A percentile compares a stretch with the other conserved stretches of the same genome.
phyloP scores from a whole-genome alignment of 345 rosid genomes.

The Corchorus olitorius region DNA sequence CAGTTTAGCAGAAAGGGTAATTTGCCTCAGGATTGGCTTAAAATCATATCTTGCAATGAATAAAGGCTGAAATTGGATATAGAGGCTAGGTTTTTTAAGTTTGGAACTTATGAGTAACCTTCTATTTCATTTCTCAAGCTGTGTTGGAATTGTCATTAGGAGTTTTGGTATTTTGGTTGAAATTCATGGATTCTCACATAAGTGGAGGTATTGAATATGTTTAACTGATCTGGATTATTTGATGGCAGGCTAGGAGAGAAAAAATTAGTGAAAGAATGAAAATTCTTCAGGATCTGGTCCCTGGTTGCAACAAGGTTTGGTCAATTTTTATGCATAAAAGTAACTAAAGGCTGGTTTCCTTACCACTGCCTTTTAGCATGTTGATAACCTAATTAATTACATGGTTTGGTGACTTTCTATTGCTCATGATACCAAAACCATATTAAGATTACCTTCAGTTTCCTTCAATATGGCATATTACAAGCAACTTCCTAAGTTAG shows the following conservation, averaged over 20 bases:
- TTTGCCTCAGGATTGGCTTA: slow-evolving; percentile 24
- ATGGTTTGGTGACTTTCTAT: not conserved
- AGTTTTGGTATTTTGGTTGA: not conserved
- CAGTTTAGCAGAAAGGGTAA: slow-evolving; percentile 96
- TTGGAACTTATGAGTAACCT: not conserved
- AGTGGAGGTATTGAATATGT: slow-evolving; percentile 1
- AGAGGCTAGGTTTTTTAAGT: not conserved
- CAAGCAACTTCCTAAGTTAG: slow-evolving; percentile 11
- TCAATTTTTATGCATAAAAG: not conserved
- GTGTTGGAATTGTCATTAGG: not conserved
- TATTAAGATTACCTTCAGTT: not conserved
- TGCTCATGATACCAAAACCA: not conserved
- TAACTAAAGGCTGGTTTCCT: not conserved
- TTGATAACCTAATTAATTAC: slow-evolving; percentile 2
- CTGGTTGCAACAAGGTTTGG: slow-evolving; percentile 67
- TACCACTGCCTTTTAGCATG: not conserved
- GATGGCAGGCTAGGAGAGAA: slow-evolving; percentile 84
- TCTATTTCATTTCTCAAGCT: not conserved
- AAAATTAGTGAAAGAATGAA: slow-evolving; percentile 93
- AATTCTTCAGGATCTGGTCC: slow-evolving; percentile 89
- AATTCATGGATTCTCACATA: not conserved
- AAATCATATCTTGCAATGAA: not conserved
- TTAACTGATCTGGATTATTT: slow-evolving; percentile 30
- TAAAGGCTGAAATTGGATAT: not conserved
- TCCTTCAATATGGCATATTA: not conserved